Evolutionary conservation across 352 stramenopile genomes (phyloP), one percentile per base, ranked within the genome.

Genomic region (Blastocystis sp.): DNA sequence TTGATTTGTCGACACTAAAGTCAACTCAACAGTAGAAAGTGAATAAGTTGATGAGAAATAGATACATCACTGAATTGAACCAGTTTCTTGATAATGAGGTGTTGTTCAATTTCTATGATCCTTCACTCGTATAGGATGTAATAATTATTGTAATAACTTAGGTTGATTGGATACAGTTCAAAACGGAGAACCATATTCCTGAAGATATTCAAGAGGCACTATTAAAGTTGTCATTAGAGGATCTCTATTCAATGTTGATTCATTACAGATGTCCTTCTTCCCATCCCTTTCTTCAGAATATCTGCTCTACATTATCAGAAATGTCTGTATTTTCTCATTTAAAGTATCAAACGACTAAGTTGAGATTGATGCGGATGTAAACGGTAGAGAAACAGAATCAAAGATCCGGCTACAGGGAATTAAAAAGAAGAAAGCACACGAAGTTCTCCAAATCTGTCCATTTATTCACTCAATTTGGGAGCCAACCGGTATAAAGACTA

Each of bases 381-480:
- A 62, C 15, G 19, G 27, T 33, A 62, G 56, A n/a, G 56, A 62
- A n/a, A n/a, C 27, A 7, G 3, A 33, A n/a, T 35, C 66, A 24
- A 22, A 9, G 37, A 42, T 37, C 15, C 42, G 48, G 3, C 19
- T 69, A 15, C 57, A 42, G 9, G 73, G 73, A 40, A 66, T 84
- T 33, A 84, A 84, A 5, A 22, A 27, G 73, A 84, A 84, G 22
- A 84, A 84, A 15, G 42, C 59, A 30, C 73, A 84, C n/a, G 73
- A 84, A 44, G 73, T 84, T 24, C 51, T n/a, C n/a, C 42, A 84
- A 66, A 84, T 84, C 9, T 84, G 73, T 40, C 73, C 73, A 22
- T 60, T 44, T 48, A 64, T 84, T 51, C 22, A 84, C 53, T 51
- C 51, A 4, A 24, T 84, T 15, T 84, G 73, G 73, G 59, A 54